Percentiles rank a stretch among this genome's conserved stretches.
Evolutionary conservation across 2,329 filamentous ascomycete genomes (phyloP).

Genomic region (Aspergillus pseudoterreus): DNA sequence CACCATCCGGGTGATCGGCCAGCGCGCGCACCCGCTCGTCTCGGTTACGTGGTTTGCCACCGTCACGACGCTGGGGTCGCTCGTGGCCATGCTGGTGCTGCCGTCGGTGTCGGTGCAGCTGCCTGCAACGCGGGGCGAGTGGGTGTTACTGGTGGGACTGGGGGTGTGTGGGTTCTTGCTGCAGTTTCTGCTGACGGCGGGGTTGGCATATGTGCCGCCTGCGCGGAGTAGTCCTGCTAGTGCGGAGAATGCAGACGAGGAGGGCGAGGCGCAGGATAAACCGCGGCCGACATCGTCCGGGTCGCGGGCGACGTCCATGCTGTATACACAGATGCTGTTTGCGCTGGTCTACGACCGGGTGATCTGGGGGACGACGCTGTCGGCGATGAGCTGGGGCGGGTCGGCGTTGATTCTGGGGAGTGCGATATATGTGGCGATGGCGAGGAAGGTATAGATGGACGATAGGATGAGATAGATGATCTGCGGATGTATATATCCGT

Average conservation of each 20-base stretch:
- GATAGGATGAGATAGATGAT: no score
- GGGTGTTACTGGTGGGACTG: conserved; percentile 64
- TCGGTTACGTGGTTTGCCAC: conserved; percentile 79
- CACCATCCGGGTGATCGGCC: conserved; percentile 74
- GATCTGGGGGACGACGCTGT: conserved; percentile 59
- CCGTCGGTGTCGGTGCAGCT: conserved; percentile 57
- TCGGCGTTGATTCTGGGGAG: conserved; percentile 62
- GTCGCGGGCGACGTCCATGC: conserved; percentile 60
- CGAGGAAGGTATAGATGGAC: conserved; percentile 14
- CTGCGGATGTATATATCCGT: background rate
- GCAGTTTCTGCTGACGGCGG: conserved; percentile 81
- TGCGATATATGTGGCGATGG: conserved; percentile 61
- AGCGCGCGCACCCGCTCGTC: conserved; percentile 75
- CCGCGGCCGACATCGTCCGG: conserved; percentile 15
- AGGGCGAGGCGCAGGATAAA: background rate
- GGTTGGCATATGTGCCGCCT: conserved; percentile 67
- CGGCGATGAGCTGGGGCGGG: conserved; percentile 56
- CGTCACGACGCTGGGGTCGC: conserved; percentile 66
- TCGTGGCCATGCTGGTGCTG: conserved; percentile 54
- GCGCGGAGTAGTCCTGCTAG: conserved; percentile 17
- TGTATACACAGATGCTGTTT: conserved; percentile 69
- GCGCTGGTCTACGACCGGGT: conserved; percentile 62
- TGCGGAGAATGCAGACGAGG: background rate
- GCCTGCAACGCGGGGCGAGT: conserved; percentile 55
- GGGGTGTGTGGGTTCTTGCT: conserved; percentile 74